Percentiles rank a stretch among this genome's conserved stretches.
These are phyloP conservation scores for Leccinum imitatum DNA, from an alignment of 768 basidiomycete species.

Conservation along the genomic window DNA sequence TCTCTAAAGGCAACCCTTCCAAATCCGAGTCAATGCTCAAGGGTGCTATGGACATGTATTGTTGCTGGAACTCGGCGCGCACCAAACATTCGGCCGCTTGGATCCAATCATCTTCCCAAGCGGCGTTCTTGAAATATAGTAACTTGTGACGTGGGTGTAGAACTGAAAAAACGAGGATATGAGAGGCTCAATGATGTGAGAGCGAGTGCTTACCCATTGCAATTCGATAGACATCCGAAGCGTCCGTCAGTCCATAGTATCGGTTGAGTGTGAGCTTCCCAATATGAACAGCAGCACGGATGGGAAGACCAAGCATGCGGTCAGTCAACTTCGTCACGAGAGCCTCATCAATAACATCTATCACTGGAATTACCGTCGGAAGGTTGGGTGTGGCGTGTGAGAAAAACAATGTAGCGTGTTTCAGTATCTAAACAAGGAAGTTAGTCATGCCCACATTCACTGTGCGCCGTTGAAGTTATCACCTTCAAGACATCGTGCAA, in stretches of 20 bases:
- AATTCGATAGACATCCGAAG: not conserved
- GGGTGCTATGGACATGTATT: not conserved
- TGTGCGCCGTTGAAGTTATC: not conserved
- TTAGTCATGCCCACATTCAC: conserved; percentile 1
- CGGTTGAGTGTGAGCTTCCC: not conserved
- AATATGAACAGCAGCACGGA: not conserved
- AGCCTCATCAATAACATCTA: not conserved
- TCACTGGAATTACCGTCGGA: not conserved
- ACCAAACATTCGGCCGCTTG: not conserved
- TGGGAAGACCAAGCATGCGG: not conserved
- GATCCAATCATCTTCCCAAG: not conserved
- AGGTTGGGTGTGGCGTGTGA: not conserved
- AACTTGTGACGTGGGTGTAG: not conserved
- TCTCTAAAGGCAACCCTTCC: not conserved
- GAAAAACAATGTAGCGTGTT: not conserved
- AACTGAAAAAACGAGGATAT: not conserved
- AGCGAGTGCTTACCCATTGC: not conserved
- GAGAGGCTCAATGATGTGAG: too few species aligned
- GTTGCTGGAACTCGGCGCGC: not conserved
- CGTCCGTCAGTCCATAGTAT: not conserved
- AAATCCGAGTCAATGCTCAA: not conserved
- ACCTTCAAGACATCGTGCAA: conserved; percentile 34
- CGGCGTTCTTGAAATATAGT: not conserved
- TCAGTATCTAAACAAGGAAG: not conserved
- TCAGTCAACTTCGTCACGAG: not conserved